These are phyloP conservation scores for Botryosphaeria dothidea DNA, from an alignment of 2,329 filamentous ascomycete genomes.

Conservation along the genomic window DNA sequence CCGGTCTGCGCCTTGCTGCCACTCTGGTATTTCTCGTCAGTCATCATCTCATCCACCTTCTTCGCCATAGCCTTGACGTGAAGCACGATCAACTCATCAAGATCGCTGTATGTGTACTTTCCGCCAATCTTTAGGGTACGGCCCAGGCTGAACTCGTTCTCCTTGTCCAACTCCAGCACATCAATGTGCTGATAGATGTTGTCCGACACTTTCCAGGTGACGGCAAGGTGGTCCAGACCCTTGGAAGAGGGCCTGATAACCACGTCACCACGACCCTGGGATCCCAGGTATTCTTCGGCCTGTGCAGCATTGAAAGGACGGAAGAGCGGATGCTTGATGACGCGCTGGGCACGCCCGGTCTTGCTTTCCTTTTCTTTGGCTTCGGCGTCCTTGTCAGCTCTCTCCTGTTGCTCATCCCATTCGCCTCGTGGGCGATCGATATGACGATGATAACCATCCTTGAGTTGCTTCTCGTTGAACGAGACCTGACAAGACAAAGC, in stretches of 20 bases:
- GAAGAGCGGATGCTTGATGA: conserved; percentile 98
- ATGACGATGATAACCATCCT: conserved; percentile 68
- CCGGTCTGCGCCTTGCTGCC: conserved; percentile 79
- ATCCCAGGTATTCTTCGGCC: conserved; percentile 89
- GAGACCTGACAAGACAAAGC: conserved; percentile 82
- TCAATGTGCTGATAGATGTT: conserved; percentile 98
- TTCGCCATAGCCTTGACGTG: conserved; percentile 97
- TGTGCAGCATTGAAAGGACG: conserved; percentile 88
- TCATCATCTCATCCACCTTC: conserved; percentile 95
- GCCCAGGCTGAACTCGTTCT: conserved; percentile 93
- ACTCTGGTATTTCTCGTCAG: conserved; percentile 89
- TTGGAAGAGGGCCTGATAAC: conserved; percentile 96
- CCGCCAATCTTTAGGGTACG: conserved; percentile 80
- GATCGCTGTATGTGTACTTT: conserved; percentile 89
- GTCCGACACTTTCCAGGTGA: conserved; percentile 98
- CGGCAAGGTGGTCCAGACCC: conserved; percentile 89
- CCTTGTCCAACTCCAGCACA: conserved; percentile 93
- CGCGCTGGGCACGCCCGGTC: conserved; percentile 83
- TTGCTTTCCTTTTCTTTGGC: conserved; percentile 83
- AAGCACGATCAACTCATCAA: conserved; percentile 95
- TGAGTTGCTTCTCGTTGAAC: conserved; percentile 77
- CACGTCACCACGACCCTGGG: conserved; percentile 81
- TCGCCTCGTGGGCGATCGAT: conserved; percentile 74
- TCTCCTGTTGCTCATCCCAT: conserved; percentile 85
- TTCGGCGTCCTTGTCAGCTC: conserved; percentile 73